A percentile compares a stretch with the other conserved stretches of the same genome.
Conservation (phyloP, 2,329 filamentous ascomycete genomes). For the Cladosporium oxysporum region DNA sequence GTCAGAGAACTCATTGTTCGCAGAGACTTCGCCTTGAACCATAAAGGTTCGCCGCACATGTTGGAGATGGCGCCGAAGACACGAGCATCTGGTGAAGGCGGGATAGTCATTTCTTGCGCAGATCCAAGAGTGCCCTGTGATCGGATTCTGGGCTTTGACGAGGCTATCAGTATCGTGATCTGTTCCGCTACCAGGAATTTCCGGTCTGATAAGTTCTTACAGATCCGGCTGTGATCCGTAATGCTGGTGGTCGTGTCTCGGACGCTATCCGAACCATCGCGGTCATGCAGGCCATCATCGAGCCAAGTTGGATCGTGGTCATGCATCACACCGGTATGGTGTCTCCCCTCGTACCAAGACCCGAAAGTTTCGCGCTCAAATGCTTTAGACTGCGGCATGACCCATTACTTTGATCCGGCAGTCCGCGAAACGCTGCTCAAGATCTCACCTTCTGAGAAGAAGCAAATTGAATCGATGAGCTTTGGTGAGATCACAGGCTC, state of each 20-base stretch:
- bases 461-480: conserved; percentile 28
- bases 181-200: no score
- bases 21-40: not conserved
- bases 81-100: conserved; percentile 8
- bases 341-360: not conserved
- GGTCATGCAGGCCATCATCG: conserved; percentile 17
- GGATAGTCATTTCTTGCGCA: conserved; percentile 18
- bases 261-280: conserved; percentile 11
- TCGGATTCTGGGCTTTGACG: conserved; percentile 18
- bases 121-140: conserved; percentile 19
- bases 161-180: not conserved
- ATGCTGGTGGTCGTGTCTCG: conserved; percentile 23
- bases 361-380: not conserved
- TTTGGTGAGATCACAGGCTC: conserved; percentile 34
- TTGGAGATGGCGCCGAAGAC: not conserved
- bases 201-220: not conserved
- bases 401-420: conserved; percentile 26
- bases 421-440: conserved; percentile 28
- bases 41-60: not conserved
- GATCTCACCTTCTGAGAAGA: conserved; percentile 22
- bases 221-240: conserved; percentile 23
- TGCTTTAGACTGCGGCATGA: conserved; percentile 29
- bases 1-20: not conserved
- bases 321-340: conserved; percentile 34
- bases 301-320: conserved; percentile 27